A percentile compares a stretch with the other conserved stretches of the same genome.
phyloP scores from a whole-genome alignment of 495 filamentous ascomycete genomes.

The Apiosordaria backusii region DNA sequence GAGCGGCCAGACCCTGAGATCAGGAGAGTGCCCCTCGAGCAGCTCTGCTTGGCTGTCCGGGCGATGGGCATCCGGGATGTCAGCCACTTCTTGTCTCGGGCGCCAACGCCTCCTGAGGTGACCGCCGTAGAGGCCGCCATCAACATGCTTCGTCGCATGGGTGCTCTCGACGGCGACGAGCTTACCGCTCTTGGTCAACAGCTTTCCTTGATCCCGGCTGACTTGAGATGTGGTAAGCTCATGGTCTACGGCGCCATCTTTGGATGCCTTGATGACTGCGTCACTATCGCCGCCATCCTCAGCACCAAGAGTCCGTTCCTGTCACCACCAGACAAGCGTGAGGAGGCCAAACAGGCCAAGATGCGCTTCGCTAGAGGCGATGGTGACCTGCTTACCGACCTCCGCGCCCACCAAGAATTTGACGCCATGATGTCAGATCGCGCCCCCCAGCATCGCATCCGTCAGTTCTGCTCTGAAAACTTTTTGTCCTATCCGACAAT shows the following conservation, averaged over 20 bases:
- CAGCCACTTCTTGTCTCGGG: slow-evolving; percentile 72
- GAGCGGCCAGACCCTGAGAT: slow-evolving; percentile 92
- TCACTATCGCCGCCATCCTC: slow-evolving; percentile 88
- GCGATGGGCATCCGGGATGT: slow-evolving; percentile 90
- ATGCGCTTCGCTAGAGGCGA: slow-evolving; percentile 68
- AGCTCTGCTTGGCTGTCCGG: slow-evolving; percentile 88
- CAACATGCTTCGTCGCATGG: slow-evolving; percentile 72
- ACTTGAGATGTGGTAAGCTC: slow-evolving; percentile 87
- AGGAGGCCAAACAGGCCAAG: slow-evolving; percentile 75
- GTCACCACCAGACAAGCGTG: slow-evolving; percentile 72
- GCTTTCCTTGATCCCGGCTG: slow-evolving; percentile 89
- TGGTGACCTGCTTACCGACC: slow-evolving; percentile 84
- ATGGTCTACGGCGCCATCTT: slow-evolving; percentile 96
- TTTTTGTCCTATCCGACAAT: slow-evolving; percentile 82
- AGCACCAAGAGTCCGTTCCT: slow-evolving; percentile 83
- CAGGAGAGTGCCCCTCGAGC: slow-evolving; percentile 85
- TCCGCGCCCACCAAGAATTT: slow-evolving; percentile 82
- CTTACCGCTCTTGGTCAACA: slow-evolving; percentile 89
- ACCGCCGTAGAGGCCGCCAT: slow-evolving; percentile 83
- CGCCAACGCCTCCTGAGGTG: slow-evolving; percentile 81
- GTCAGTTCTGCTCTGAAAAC: slow-evolving; percentile 80
- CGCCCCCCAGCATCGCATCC: slow-evolving; percentile 58
- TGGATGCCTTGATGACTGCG: slow-evolving; percentile 78
- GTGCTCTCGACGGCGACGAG: slow-evolving; percentile 77
- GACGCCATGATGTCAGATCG: slow-evolving; percentile 53